Conservation (phyloP, 345 rosid genomes). For the Arabis alpina region DNA sequence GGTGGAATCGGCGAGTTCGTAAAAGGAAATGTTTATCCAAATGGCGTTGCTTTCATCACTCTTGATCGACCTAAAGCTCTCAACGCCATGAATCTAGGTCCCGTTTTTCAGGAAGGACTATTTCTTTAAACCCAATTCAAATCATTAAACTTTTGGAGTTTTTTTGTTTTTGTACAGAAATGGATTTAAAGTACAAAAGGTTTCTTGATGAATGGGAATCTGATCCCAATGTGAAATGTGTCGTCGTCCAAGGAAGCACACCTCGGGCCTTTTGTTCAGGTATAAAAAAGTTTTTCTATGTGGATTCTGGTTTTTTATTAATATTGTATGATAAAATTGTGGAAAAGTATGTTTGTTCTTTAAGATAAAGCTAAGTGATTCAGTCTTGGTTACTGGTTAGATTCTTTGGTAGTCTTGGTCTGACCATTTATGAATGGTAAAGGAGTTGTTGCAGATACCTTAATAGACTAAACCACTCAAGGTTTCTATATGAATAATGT, state of each 20-base stretch:
- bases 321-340: conserved; percentile 12
- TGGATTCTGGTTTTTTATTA: conserved; percentile 16
- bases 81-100: conserved; percentile 95
- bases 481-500: conserved; percentile 58
- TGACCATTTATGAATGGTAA: conserved; percentile 53
- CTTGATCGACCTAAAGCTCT: conserved; percentile 94
- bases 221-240: conserved; percentile 81
- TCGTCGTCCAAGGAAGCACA: conserved; percentile 70
- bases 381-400: not conserved
- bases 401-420: conserved; percentile 36
- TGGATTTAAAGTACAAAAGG: conserved; percentile 73
- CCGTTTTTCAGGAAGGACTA: not conserved
- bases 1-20: conserved; percentile 52
- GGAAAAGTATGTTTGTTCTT: not conserved
- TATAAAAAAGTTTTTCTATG: conserved; percentile 13
- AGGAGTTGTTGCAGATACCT: conserved; percentile 82
- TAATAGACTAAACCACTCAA: conserved; percentile 68
- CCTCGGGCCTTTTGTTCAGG: conserved; percentile 93
- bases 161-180: conserved; percentile 51
- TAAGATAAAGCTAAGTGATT: not conserved
- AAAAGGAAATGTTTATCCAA: conserved; percentile 69
- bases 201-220: conserved; percentile 89
- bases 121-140: conserved; percentile 10
- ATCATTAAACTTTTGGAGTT: not conserved
- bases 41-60: conserved; percentile 93